Conservation (phyloP, 345 rosid genomes). For the Zanthoxylum bungeanum region DNA sequence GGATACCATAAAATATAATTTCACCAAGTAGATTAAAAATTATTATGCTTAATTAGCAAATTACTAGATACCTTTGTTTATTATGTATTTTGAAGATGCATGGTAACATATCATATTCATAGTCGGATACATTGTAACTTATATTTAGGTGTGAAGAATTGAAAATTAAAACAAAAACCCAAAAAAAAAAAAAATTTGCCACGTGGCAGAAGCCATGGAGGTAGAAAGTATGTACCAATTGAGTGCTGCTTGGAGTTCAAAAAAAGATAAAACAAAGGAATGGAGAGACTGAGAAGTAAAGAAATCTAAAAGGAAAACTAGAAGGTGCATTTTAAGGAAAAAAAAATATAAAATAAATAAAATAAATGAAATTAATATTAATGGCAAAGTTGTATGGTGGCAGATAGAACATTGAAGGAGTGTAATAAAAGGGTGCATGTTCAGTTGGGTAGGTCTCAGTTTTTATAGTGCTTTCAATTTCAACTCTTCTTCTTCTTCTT, state of each 20-base stretch:
- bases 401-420: slow-evolving; percentile 86
- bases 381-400: slow-evolving; percentile 50
- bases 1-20: too few species aligned
- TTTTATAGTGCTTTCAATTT: slow-evolving; percentile 50
- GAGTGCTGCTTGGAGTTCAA: slow-evolving; percentile 51
- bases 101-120: slow-evolving; percentile 31
- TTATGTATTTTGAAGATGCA: slow-evolving; percentile 1
- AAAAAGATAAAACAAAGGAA: slow-evolving; percentile 22
- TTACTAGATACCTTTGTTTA: too few species aligned
- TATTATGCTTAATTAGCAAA: too few species aligned
- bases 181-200: too few species aligned
- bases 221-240: slow-evolving; percentile 17
- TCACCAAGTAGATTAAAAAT: too few species aligned
- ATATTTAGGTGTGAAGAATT: too few species aligned
- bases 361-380: slow-evolving; percentile 30
- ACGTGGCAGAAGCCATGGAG: slow-evolving; percentile 23
- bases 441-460: slow-evolving; percentile 77
- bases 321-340: slow-evolving; percentile 1
- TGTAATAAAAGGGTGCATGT: slow-evolving; percentile 67
- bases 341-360: background rate
- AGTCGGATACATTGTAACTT: slow-evolving; percentile 17
- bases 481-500: too few species aligned
- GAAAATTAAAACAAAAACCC: too few species aligned
- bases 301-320: slow-evolving; percentile 29
- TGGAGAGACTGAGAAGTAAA: slow-evolving; percentile 50